These are phyloP conservation scores for Suillus tomentosus DNA, from an alignment of 768 basidiomycete genomes.

Conservation along the genomic window DNA sequence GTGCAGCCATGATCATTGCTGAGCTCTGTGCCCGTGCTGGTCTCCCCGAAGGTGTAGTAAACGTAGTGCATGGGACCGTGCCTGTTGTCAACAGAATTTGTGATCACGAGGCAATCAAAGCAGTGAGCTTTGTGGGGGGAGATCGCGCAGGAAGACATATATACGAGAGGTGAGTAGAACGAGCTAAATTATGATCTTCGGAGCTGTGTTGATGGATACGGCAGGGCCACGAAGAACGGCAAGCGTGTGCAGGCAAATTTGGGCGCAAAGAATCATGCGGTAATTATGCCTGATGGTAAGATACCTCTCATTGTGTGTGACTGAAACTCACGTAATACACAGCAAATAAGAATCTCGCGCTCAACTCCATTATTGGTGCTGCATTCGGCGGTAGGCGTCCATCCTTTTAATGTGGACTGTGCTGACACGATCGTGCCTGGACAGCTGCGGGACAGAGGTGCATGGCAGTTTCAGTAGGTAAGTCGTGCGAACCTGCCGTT, in stretches of 20 bases:
- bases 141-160: slow-evolving; percentile 94
- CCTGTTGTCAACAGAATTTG: slow-evolving; percentile 93
- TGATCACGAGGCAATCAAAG: slow-evolving; percentile 87
- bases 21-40: slow-evolving; percentile 90
- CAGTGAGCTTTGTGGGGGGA: slow-evolving; percentile 96
- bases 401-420: slow-evolving; percentile 14
- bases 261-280: slow-evolving; percentile 97
- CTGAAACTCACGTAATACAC: slow-evolving; percentile 9
- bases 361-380: slow-evolving; percentile 92
- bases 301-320: slow-evolving; percentile 7
- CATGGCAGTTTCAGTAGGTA: slow-evolving; percentile 94
- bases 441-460: slow-evolving; percentile 94
- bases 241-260: slow-evolving; percentile 89
- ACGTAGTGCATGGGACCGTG: slow-evolving; percentile 88
- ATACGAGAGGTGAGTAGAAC: slow-evolving; percentile 65
- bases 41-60: slow-evolving; percentile 85
- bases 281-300: slow-evolving; percentile 91
- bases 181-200: slow-evolving; percentile 9
- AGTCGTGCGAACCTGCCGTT: slow-evolving; percentile 22
- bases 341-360: slow-evolving; percentile 90
- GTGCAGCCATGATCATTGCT: slow-evolving; percentile 96
- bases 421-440: slow-evolving; percentile 23
- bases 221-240: slow-evolving; percentile 79
- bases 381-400: slow-evolving; percentile 77
- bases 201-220: slow-evolving; percentile 13